Evolutionary conservation across 2,329 filamentous ascomycete genomes (phyloP), one percentile per base, ranked within the genome.

Genomic region (Arthrobotrys entomopaga): DNA sequence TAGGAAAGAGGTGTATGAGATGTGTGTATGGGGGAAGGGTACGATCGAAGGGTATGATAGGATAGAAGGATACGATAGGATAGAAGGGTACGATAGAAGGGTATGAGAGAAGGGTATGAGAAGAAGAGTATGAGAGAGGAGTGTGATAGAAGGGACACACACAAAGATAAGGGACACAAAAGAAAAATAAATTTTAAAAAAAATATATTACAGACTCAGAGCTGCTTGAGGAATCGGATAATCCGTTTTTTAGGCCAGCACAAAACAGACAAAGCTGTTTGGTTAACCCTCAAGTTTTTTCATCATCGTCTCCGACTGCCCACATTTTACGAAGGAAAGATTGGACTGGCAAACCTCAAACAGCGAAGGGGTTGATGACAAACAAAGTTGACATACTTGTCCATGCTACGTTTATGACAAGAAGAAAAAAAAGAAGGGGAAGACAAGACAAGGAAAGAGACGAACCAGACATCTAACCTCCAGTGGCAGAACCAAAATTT

Each of bases 141-240:
- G 24, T 49, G 38, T 38, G 29, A 46, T 2, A 34, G 22, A 26
- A 64, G 54, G 15, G 20, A 29, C 43, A 13, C n/a, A n/a, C n/a
- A n/a, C n/a, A n/a, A n/a, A n/a, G n/a, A n/a, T n/a, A 26, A 64
- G 54, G 15, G 20, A 29, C 43, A 13, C 16, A 20, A 8, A 52
- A 59, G 49, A 40, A 22, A 46, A 22, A 43, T 13, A 20, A 29
- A 59, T 20, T n/a, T n/a, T n/a, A n/a, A 42, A 49, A 10, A 29
- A 48, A 3, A 3, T 29, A 29, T 29, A 34, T 34, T 34, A 34
- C 11, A 46, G 42, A 19, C 59, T 71, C 59, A 71, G 66, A 64
- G 56, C 66, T 71, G 59, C 66, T 71, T 58, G 24, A 73, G 69
- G 56, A 63, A 42, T 13, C 20, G 56, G 65, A 65, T 61, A 15